Conservation (phyloP, 495 filamentous ascomycete species). For the Penicillium taxi region DNA sequence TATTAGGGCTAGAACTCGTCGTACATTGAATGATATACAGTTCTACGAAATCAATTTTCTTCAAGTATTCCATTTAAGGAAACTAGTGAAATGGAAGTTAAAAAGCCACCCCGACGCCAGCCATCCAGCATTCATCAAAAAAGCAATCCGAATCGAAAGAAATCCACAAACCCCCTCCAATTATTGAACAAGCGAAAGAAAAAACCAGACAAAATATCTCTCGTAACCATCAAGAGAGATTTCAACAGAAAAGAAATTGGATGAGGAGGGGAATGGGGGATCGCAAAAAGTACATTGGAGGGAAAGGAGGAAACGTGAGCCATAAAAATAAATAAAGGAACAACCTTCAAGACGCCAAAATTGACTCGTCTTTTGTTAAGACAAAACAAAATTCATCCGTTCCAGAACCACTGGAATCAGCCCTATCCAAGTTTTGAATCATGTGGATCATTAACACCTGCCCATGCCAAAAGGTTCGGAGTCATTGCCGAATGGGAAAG, state of each 20-base stretch:
- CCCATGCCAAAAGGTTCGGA: constrained; percentile 32
- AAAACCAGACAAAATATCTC: constrained; percentile 4
- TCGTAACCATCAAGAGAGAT: constrained; percentile 15
- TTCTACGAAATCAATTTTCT: constrained; percentile 12
- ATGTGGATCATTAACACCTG: constrained; percentile 41
- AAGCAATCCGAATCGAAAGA: constrained; percentile 18
- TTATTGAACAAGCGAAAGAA: constrained; percentile 26
- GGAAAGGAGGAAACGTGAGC: constrained; percentile 13
- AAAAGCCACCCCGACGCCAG: constrained; percentile 22
- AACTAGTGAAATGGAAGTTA: constrained; percentile 19
- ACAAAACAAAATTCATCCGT: constrained; percentile 22
- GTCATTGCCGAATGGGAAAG: constrained; percentile 19
- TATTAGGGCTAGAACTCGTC: neutral
- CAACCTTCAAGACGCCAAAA: constrained; percentile 30
- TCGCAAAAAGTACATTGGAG: neutral
- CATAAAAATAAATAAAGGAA: too few relatives aligned
- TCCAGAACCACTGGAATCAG: constrained; percentile 25
- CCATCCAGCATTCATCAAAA: constrained; percentile 22
- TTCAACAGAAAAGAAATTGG: too few relatives aligned
- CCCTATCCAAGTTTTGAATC: constrained; percentile 34
- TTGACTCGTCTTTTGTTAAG: constrained; percentile 26
- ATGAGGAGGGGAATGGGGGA: neutral
- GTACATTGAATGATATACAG: constrained; percentile 7
- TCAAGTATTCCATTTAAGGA: constrained; percentile 11
- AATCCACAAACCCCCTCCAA: constrained; percentile 22